phyloP scores from a whole-genome alignment of 2,329 filamentous ascomycete genomes.

The Zymoseptoria crescenta region DNA sequence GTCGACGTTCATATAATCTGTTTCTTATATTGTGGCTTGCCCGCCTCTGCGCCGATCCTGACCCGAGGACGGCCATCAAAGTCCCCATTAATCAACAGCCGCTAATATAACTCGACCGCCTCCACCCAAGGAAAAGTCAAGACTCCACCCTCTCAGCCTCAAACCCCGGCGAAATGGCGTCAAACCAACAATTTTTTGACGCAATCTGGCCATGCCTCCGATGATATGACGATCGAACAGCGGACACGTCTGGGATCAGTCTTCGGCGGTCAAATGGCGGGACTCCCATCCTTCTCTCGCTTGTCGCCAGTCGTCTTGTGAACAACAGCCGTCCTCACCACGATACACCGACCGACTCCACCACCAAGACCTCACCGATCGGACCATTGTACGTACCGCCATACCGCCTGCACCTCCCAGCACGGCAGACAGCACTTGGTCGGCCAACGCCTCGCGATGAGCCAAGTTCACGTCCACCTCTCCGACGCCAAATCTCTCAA shows the following conservation, averaged over 20 bases:
- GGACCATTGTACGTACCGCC: neutral
- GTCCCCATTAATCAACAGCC: too few relatives aligned
- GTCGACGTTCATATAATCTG: too few relatives aligned
- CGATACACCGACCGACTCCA: neutral
- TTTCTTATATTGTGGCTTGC: too few relatives aligned
- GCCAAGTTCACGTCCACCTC: neutral
- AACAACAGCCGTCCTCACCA: too few relatives aligned
- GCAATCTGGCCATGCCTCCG: neutral
- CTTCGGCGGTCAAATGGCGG: neutral
- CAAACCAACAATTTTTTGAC: neutral
- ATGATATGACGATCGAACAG: neutral
- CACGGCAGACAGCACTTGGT: neutral
- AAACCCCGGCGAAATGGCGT: neutral
- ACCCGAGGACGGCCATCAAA: too few relatives aligned
- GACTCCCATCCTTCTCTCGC: neutral
- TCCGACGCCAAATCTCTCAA: neutral
- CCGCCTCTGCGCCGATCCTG: too few relatives aligned
- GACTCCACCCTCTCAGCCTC: neutral
- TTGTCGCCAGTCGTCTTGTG: neutral
- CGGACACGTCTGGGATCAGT: neutral
- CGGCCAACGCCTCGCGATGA: neutral
- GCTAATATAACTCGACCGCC: too few relatives aligned
- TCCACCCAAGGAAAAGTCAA: neutral
- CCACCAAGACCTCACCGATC: neutral
- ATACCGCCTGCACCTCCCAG: neutral